These are phyloP conservation scores for Crithidia brevicula DNA, from an alignment of 208 protist species.

Conservation along the genomic window DNA sequence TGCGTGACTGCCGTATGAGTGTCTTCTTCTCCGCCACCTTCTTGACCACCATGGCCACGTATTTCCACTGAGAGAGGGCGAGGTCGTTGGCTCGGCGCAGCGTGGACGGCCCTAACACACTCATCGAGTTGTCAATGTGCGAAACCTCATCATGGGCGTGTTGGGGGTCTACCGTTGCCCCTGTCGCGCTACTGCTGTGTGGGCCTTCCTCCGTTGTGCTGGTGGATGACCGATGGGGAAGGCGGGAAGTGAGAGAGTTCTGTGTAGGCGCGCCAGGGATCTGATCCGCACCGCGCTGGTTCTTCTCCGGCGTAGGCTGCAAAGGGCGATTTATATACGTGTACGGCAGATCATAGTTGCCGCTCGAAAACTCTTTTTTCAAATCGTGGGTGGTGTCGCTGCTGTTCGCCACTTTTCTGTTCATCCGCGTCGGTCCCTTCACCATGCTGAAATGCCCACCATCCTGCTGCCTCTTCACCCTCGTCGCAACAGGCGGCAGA, in stretches of 20 bases:
- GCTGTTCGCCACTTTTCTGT: background rate
- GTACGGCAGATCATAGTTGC: conserved; percentile 1
- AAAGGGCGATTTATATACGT: conserved; percentile 1
- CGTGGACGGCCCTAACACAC: background rate
- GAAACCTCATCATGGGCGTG: background rate
- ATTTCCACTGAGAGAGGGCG: conserved; percentile 14
- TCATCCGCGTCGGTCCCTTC: background rate
- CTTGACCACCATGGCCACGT: conserved; percentile 9
- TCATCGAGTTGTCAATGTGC: background rate
- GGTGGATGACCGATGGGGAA: background rate
- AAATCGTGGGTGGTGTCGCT: background rate
- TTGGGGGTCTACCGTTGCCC: background rate
- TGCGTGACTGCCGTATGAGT: conserved; percentile 2
- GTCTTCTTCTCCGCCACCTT: conserved; percentile 17
- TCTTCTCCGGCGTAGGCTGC: background rate
- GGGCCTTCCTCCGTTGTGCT: background rate
- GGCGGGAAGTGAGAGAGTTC: background rate
- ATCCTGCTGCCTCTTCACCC: background rate
- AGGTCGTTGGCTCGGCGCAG: conserved; percentile 17
- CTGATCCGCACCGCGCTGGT: too few species aligned
- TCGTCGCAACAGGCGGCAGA: background rate
- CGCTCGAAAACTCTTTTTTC: background rate
- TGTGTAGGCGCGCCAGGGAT: too few species aligned
- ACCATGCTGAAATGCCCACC: background rate
- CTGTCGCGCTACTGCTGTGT: background rate